Conservation (phyloP, 768 basidiomycete genomes). For the Ramaria rubella region DNA sequence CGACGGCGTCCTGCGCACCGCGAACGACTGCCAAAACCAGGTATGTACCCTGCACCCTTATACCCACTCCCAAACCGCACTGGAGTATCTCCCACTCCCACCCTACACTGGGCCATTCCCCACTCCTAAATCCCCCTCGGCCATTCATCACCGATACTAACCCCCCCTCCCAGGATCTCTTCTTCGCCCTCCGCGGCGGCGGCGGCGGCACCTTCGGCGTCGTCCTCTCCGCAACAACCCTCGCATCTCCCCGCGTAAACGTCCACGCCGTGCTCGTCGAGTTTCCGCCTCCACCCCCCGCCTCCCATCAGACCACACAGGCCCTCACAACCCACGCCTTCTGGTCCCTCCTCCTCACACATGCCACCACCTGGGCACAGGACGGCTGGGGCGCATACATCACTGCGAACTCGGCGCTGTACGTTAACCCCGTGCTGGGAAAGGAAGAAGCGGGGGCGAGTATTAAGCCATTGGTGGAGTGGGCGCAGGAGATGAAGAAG, state of each 20-base stretch:
- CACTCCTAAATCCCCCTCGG: too few relatives aligned
- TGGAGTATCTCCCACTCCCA: too few relatives aligned
- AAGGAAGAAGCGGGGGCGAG: slow-evolving; percentile 4
- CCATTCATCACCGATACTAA: neutral
- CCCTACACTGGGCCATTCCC: too few relatives aligned
- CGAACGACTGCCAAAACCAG: slow-evolving; percentile 39
- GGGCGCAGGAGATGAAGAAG: slow-evolving; percentile 4
- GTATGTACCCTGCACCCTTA: neutral
- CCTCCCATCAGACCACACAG: neutral
- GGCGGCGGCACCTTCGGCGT: slow-evolving; percentile 20
- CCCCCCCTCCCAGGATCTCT: slow-evolving; percentile 32
- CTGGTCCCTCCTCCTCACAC: slow-evolving; percentile 33
- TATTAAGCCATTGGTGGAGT: slow-evolving; percentile 12
- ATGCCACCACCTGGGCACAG: slow-evolving; percentile 36
- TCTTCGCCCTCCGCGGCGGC: slow-evolving; percentile 48
- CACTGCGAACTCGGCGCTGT: slow-evolving; percentile 18
- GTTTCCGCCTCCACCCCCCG: neutral
- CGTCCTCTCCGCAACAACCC: slow-evolving; percentile 12
- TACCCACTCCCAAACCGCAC: too few relatives aligned
- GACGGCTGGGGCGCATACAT: slow-evolving; percentile 46
- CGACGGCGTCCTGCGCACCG: slow-evolving; percentile 39
- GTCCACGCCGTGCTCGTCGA: slow-evolving; percentile 11
- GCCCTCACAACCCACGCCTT: slow-evolving; percentile 14
- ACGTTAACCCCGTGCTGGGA: slow-evolving; percentile 10
- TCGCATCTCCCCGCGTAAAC: slow-evolving; percentile 10